These are phyloP conservation scores for Sporothrix dimorphospora DNA, from an alignment of 2,329 filamentous ascomycete species.

Conservation along the genomic window DNA sequence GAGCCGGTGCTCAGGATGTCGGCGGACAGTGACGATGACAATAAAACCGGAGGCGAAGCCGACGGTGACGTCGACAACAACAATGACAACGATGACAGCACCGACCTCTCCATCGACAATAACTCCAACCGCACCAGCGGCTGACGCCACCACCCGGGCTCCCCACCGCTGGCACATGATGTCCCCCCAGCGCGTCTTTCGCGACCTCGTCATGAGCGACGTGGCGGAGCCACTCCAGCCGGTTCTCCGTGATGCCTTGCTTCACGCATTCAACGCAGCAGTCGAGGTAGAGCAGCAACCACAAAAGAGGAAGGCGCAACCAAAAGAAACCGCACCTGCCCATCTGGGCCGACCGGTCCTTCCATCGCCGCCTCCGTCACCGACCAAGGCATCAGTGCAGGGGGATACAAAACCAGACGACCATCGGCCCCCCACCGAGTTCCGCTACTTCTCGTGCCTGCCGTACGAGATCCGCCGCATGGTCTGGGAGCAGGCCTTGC, in stretches of 20 bases:
- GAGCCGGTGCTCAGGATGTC: constrained; percentile 26
- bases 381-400: background rate
- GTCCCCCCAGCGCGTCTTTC: constrained; percentile 31
- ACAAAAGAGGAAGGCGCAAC: background rate
- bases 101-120: background rate
- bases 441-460: constrained; percentile 27
- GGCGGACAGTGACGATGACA: background rate
- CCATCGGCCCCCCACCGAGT: background rate
- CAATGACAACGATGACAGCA: background rate
- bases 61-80: background rate
- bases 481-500: constrained; percentile 32
- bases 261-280: constrained; percentile 20
- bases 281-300: background rate
- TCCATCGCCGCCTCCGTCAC: background rate
- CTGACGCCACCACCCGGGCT: background rate
- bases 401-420: too few relatives aligned
- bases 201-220: constrained; percentile 32
- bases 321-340: background rate
- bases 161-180: constrained; percentile 16
- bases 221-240: constrained; percentile 28
- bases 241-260: constrained; percentile 27
- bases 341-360: background rate
- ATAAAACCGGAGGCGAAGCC: too few relatives aligned
- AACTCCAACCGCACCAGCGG: background rate
- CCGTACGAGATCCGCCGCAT: constrained; percentile 33